A percentile compares a stretch with the other conserved stretches of the same genome.
These are phyloP conservation scores for Trypanosoma congolense DNA, from an alignment of 208 protist genomes.

Conservation along the genomic window DNA sequence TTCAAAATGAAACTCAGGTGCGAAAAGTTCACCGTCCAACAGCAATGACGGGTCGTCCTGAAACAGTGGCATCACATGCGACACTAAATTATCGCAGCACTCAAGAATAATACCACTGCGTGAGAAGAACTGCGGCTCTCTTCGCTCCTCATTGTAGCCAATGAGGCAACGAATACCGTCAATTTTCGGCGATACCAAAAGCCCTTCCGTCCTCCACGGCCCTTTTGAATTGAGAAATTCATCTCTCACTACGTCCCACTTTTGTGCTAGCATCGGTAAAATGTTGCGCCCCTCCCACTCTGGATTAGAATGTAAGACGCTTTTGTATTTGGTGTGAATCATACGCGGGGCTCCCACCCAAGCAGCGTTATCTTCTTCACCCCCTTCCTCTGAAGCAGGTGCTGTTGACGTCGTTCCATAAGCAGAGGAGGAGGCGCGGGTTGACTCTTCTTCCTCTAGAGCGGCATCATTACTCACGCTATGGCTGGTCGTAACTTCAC, in stretches of 20 bases:
- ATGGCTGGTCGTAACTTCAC: no score
- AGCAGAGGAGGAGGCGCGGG: no score
- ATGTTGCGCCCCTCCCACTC: conserved; percentile 81
- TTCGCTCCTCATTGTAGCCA: conserved; percentile 52
- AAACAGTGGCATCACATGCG: conserved; percentile 71
- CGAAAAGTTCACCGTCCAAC: conserved; percentile 85
- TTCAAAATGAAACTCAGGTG: conserved; percentile 82
- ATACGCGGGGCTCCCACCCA: conserved; percentile 68
- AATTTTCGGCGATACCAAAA: conserved; percentile 86
- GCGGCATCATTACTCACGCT: no score
- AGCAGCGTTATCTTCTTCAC: conserved; percentile 19
- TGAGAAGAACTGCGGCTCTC: conserved; percentile 80
- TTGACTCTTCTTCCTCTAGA: no score
- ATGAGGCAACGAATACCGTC: conserved; percentile 87
- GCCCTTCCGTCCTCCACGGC: conserved; percentile 25
- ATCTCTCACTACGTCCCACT: conserved; percentile 69
- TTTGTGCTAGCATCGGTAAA: conserved; percentile 85
- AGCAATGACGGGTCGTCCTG: conserved; percentile 63
- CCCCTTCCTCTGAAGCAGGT: conserved; percentile 10
- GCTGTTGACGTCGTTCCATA: neutral
- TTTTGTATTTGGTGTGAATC: conserved; percentile 80
- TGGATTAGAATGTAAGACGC: conserved; percentile 72
- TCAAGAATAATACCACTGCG: conserved; percentile 82
- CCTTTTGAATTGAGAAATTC: conserved; percentile 30
- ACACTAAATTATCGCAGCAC: conserved; percentile 69